Evolutionary conservation across 1,139 yeast genomes (phyloP).

Genomic region (Chernovozyma aurita): DNA sequence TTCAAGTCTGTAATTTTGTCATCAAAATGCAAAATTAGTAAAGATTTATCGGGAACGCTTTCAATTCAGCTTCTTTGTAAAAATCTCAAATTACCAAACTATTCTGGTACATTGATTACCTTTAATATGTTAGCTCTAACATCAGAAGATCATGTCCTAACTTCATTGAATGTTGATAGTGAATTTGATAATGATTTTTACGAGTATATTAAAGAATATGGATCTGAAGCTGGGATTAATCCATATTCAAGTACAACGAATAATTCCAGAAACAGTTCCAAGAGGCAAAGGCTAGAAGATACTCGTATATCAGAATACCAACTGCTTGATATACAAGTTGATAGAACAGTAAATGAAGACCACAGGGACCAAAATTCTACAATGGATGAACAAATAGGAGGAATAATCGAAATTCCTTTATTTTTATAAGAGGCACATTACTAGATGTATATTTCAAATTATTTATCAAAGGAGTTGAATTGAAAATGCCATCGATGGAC

Average conservation of each 20-base stretch:
- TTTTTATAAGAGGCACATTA: slow-evolving; percentile 1
- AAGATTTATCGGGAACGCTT: slow-evolving; percentile 53
- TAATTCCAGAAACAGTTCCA: not conserved
- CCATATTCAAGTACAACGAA: not conserved
- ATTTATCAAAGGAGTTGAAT: not conserved
- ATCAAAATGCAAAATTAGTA: slow-evolving; percentile 54
- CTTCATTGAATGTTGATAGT: slow-evolving; percentile 11
- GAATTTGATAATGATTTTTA: slow-evolving; percentile 24
- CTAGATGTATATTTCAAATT: not conserved
- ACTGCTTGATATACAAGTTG: slow-evolving; percentile 5
- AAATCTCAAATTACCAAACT: slow-evolving; percentile 25
- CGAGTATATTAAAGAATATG: slow-evolving; percentile 17
- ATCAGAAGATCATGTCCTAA: slow-evolving; percentile 7
- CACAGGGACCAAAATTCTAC: slow-evolving; percentile 18
- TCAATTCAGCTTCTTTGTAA: slow-evolving; percentile 43
- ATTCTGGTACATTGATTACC: slow-evolving; percentile 60
- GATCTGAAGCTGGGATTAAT: slow-evolving; percentile 2
- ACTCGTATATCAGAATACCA: slow-evolving; percentile 1
- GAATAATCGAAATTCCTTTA: slow-evolving; percentile 5
- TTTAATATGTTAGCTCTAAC: slow-evolving; percentile 52
- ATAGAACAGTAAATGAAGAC: slow-evolving; percentile 12
- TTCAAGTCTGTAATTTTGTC: slow-evolving; percentile 53
- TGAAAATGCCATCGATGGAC: slow-evolving; percentile 3
- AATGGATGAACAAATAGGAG: slow-evolving; percentile 14
- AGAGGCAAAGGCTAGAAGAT: slow-evolving; percentile 1